These are phyloP conservation scores for Flaveria linearis DNA, from an alignment of 129 eudicot genomes.

Conservation along the genomic window DNA sequence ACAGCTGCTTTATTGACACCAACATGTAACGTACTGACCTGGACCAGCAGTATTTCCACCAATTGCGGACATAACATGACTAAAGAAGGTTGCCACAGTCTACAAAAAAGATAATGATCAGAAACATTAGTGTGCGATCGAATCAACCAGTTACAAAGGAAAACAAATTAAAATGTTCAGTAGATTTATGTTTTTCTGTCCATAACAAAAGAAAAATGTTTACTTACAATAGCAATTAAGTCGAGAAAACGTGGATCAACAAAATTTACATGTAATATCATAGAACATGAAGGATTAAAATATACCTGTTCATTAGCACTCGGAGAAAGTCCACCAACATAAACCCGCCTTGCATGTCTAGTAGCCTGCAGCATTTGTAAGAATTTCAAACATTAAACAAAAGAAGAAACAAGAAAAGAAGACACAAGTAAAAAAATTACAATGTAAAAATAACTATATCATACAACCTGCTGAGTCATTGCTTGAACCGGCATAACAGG, in stretches of 20 bases:
- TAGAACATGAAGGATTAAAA: conserved; percentile 4
- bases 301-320: conserved; percentile 98
- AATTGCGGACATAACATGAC: conserved; percentile 95
- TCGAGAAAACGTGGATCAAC: neutral
- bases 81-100: conserved; percentile 94
- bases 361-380: conserved; percentile 63
- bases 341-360: conserved; percentile 96
- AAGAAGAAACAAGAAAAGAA: neutral
- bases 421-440: neutral
- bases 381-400: neutral
- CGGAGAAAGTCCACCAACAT: conserved; percentile 97
- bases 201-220: neutral
- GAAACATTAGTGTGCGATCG: neutral
- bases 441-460: neutral
- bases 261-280: neutral
- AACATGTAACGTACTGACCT: conserved; percentile 47
- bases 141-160: neutral
- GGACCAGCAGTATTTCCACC: conserved; percentile 99
- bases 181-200: neutral
- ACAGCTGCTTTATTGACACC: neutral
- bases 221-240: conserved; percentile 1
- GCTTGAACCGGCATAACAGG: conserved; percentile 99
- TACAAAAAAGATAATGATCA: conserved; percentile 37
- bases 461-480: conserved; percentile 96
- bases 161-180: neutral